Base-by-base conservation (phyloP, 2,329 filamentous ascomycete species). In the Didymella sp. region DNA sequence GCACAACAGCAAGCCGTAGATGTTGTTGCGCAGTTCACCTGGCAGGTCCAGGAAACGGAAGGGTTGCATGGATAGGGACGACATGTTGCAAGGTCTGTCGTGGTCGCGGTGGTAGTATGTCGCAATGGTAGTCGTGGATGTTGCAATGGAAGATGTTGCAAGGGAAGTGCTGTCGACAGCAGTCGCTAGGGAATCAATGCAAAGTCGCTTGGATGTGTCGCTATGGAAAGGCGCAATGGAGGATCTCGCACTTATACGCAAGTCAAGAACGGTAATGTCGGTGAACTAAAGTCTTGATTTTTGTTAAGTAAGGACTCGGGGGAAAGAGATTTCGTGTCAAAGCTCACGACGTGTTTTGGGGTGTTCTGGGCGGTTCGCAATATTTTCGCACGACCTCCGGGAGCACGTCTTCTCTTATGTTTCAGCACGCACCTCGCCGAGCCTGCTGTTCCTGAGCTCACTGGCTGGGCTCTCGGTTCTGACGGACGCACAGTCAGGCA, bases 1-100 rank as follows among this genome's bases (percentile, higher is more conserved):
- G 58, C 68, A 71, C 17, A 71, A 56, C 21, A 71, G 51, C 2
- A 68, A 35, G 35, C 64, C 62, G 59, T 71, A 71, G 31, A 70
- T 46, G 53, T 60, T 66, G 53, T 71, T 69, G 22, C 67, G 59
- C 11, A 71, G 66, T 50, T 70, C 68, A 33, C 60, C 61, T 3
- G 68, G 68, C 13, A 71, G 60, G 37, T 71, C 68, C 47, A 69
- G 47, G 33, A 71, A 69, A 22, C 67, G 67, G 21, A 71, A 69
- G 25, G 63, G 59, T 40, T 64, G 56, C 19, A 50, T 46, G 54
- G 51, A 54, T 53, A 61, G 24, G 35, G 53, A 60, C 27, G 62
- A 61, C 65, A 68, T 68, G 19, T 21, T 21, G 21, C 31, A 22
- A 41, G 38, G 38, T 41, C 4, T 40, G 19, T 38, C 2, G 19